Conservation (phyloP, 2,329 filamentous ascomycete species). For the Paecilomyces sp. region DNA sequence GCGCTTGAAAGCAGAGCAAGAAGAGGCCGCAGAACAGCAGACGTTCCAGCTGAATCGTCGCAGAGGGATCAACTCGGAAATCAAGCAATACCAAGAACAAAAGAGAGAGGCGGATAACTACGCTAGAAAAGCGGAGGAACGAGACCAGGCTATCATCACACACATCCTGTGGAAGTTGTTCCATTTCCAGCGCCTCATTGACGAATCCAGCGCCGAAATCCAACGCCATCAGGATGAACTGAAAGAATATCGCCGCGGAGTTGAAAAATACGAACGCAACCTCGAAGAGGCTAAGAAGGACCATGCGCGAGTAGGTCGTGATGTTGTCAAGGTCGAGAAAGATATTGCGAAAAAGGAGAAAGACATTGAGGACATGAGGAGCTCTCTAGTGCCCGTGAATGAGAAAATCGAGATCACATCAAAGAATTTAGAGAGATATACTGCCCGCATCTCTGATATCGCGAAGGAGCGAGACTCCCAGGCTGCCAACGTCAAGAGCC, state of each 20-base stretch:
- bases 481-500: constrained; percentile 59
- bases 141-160: constrained; percentile 83
- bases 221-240: constrained; percentile 90
- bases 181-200: constrained; percentile 88
- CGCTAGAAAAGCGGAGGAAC: constrained; percentile 80
- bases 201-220: constrained; percentile 83
- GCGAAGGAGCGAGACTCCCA: constrained; percentile 71
- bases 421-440: constrained; percentile 61
- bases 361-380: constrained; percentile 78
- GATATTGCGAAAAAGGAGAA: constrained; percentile 80
- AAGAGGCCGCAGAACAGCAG: constrained; percentile 82
- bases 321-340: constrained; percentile 75
- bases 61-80: constrained; percentile 92
- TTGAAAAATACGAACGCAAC: constrained; percentile 73
- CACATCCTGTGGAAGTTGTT: constrained; percentile 96
- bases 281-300: constrained; percentile 77
- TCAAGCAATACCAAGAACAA: constrained; percentile 95
- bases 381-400: constrained; percentile 77
- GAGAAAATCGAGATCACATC: constrained; percentile 81
- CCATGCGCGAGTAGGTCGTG: constrained; percentile 68
- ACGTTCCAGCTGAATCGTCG: constrained; percentile 82
- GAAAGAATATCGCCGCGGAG: constrained; percentile 81
- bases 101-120: constrained; percentile 94
- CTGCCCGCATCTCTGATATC: constrained; percentile 62
- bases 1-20: constrained; percentile 73